Percentiles rank a stretch among this genome's conserved stretches.
phyloP scores from a whole-genome alignment of 805 yeast genomes.

The Wickerhamomyces tratensis region DNA sequence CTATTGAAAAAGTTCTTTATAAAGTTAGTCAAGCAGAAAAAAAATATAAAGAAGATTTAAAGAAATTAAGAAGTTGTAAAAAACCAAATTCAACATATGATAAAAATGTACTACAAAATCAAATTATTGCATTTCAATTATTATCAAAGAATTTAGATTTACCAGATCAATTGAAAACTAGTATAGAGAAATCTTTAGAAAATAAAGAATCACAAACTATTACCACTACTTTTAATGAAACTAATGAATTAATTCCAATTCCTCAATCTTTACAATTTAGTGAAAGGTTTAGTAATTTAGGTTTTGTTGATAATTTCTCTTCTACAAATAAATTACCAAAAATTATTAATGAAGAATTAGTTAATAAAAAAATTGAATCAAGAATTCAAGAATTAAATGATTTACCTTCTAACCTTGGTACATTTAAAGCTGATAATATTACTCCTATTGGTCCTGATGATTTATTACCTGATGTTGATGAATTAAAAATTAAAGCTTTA shows the following conservation, averaged over 20 bases:
- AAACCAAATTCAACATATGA: conserved; percentile 27
- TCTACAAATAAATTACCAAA: conserved; percentile 28
- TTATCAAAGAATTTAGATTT: conserved; percentile 57
- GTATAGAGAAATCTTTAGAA: conserved; percentile 13
- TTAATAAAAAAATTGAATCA: conserved; percentile 42
- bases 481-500: conserved; percentile 52
- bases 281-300: conserved; percentile 19
- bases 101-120: conserved; percentile 39
- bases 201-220: not conserved
- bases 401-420: conserved; percentile 63
- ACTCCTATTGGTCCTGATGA: conserved; percentile 35
- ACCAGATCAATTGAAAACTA: conserved; percentile 40
- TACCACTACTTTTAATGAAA: not conserved
- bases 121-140: conserved; percentile 53
- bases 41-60: conserved; percentile 19
- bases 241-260: conserved; percentile 11
- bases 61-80: conserved; percentile 18
- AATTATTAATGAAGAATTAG: conserved; percentile 38
- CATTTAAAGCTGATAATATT: conserved; percentile 36
- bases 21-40: conserved; percentile 32
- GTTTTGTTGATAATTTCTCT: conserved; percentile 20
- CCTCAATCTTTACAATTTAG: conserved; percentile 20
- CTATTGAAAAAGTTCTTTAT: conserved; percentile 31
- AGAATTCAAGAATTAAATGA: conserved; percentile 54
- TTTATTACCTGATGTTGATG: conserved; percentile 37